A percentile compares a stretch with the other conserved stretches of the same genome.
These are phyloP conservation scores for Candida mesenterica DNA, from an alignment of 1,139 yeast genomes.

Conservation along the genomic window DNA sequence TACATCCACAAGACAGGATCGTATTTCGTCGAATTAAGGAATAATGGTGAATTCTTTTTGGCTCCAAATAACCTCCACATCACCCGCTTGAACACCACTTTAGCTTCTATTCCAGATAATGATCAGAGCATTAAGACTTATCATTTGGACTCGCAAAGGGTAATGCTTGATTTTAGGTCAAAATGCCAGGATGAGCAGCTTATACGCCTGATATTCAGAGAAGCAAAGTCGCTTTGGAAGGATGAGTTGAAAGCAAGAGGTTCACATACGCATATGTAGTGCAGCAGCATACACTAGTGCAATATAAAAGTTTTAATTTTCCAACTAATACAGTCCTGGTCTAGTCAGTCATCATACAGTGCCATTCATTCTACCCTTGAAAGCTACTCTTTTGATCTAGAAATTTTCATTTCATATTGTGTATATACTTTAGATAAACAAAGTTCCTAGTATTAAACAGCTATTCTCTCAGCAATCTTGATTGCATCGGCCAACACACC, in stretches of 20 bases:
- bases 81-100: constrained; percentile 52
- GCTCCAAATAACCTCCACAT: constrained; percentile 81
- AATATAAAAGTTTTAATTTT: too few species aligned
- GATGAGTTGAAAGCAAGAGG: constrained; percentile 22
- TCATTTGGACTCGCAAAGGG: constrained; percentile 62
- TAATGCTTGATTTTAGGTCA: constrained; percentile 66
- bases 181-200: constrained; percentile 54
- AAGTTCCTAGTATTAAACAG: constrained; percentile 22
- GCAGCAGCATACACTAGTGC: too few species aligned
- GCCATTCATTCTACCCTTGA: too few species aligned
- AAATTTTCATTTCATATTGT: neutral
- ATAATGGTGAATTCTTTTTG: constrained; percentile 74
- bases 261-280: constrained; percentile 8
- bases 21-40: constrained; percentile 83
- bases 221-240: constrained; percentile 53
- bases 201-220: constrained; percentile 53
- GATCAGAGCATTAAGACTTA: constrained; percentile 28
- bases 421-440: too few species aligned
- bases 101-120: constrained; percentile 25
- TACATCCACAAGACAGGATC: constrained; percentile 88
- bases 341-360: too few species aligned
- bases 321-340: too few species aligned
- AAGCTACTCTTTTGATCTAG: neutral
- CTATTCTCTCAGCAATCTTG: constrained; percentile 85
- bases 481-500: constrained; percentile 94